phyloP scores from a whole-genome alignment of 1,284 basidiomycete species.

The Spongiforma sp. region DNA sequence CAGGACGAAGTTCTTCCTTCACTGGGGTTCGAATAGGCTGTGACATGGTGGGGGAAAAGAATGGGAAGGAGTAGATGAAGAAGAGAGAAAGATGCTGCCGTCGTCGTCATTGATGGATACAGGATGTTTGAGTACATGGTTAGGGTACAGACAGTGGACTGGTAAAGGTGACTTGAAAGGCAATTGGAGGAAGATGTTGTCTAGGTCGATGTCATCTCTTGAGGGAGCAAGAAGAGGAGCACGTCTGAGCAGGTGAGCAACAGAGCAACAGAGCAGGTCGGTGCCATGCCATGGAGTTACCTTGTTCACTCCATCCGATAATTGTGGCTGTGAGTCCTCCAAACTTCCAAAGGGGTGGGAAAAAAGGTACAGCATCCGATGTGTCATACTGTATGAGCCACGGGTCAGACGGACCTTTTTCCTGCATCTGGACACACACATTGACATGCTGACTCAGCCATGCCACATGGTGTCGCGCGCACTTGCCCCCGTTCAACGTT shows the following conservation, averaged over 20 bases:
- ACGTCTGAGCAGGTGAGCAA: constrained; percentile 57
- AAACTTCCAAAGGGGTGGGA: no score
- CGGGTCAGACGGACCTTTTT: no score
- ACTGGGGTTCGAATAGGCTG: constrained; percentile 59
- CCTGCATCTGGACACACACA: no score
- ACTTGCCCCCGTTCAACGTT: no score
- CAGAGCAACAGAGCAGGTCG: no score
- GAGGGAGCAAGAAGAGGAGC: constrained; percentile 42
- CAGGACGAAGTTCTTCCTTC: constrained; percentile 46
- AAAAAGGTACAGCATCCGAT: no score
- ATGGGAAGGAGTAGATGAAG: constrained; percentile 44
- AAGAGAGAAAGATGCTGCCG: constrained; percentile 57
- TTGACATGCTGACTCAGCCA: no score
- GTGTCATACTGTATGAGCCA: no score
- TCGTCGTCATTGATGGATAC: constrained; percentile 62
- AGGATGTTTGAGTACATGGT: constrained; percentile 45
- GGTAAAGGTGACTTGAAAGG: constrained; percentile 53
- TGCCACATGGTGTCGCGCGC: no score
- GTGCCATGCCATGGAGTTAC: no score
- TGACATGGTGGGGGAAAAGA: constrained; percentile 48
- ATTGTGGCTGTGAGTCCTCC: no score
- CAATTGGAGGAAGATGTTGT: constrained; percentile 60
- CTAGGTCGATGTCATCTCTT: constrained; percentile 42
- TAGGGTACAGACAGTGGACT: constrained; percentile 41
- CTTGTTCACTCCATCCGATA: no score